Evolutionary conservation across 805 yeast genomes (phyloP), one percentile per base, ranked within the genome.

Genomic region (Cyberlindnera euphorbiiphila): DNA sequence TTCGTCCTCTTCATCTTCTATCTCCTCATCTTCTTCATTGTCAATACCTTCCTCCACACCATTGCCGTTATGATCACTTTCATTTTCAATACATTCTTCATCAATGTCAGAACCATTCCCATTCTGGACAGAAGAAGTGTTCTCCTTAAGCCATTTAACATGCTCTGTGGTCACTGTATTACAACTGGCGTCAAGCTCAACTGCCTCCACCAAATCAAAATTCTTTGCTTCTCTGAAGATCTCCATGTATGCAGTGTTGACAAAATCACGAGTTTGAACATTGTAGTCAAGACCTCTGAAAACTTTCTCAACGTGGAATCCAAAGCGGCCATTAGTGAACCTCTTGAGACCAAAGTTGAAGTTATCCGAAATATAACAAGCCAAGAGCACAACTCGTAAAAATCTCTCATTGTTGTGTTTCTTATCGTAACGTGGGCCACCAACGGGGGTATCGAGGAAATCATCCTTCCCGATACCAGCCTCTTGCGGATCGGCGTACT

Each of bases 401-500:
- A 71, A 66, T 48, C 85, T 59, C 32, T 69, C 74, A 35, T 68
- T 68, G 44, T 74, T 78, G 36, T 42, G 15, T 13, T 37, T 57
- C 26, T 61, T 52, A 33, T 66, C 68, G 49, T 69, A 69, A 32
- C 66, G 62, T 20, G 68, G 62, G 9, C 88, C 91, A 48, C 85
- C 76, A 7, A 73, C 66, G 6, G 91, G 88, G 31, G 73, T 59
- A 58, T 83, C 89, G 53, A 80, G 42, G 25, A 65, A 74, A 39
- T 78, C 65, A 45, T 72, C 69, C 40, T 71, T 74, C 31, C 59
- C 57, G n/a, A 81, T 72, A 9, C 88, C 87, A 4, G 81, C 74
- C 16, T 69, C 69, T 32, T 61, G 66, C 24, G 66, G 61, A 32
- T 65, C 71, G 27, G 61, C 61, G 46, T 71, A 73, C 46, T 78